Evolutionary conservation across 768 basidiomycete genomes (phyloP), one percentile per base, ranked within the genome.

Genomic region (Lactarius deliciosus): DNA sequence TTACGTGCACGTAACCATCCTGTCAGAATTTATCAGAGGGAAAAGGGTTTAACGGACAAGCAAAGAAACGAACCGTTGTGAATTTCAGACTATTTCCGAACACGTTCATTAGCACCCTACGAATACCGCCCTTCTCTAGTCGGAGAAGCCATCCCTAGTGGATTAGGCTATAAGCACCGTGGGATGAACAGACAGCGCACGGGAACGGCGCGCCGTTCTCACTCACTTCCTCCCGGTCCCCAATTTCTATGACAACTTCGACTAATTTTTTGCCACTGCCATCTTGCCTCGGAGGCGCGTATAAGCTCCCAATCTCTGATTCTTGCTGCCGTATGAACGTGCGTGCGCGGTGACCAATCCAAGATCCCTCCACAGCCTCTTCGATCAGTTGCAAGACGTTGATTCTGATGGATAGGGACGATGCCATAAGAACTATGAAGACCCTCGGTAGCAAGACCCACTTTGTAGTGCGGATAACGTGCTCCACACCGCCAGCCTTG

Each of bases 1-100:
- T 82, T 62, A 97, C 88, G 72, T 95, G 94, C 38, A 98, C 86
- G 75, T 86, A 96, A 30, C 96, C 96, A 73, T 88, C 82, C 90
- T 95, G 67, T 43, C 36, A 41, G 43, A 47, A 69, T 30, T 40
- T 16, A 38, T 66, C 55, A 57, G n/a, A 50, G 22, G 6, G 34
- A 15, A 36, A 36, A 34, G 28, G 40, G 54, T 47, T 13, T 4
- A 50, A 30, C 18, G 10, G 15, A 13, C 16, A 28, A 53, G 7
- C 2, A 30, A 38, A 34, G 45, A 50, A 63, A 76, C 86, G 36
- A 72, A 92, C 92, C 54, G 84, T 81, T 36, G 94, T 96, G 75
- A 97, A 97, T 76, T 98, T 96, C 61, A 96, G 78, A 72, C 92
- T 93, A 76, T 96, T 97, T 18, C 94, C 93, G 71, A 97, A 93